Conservation (phyloP, 257 asterid genomes). For the Ilex asprella region DNA sequence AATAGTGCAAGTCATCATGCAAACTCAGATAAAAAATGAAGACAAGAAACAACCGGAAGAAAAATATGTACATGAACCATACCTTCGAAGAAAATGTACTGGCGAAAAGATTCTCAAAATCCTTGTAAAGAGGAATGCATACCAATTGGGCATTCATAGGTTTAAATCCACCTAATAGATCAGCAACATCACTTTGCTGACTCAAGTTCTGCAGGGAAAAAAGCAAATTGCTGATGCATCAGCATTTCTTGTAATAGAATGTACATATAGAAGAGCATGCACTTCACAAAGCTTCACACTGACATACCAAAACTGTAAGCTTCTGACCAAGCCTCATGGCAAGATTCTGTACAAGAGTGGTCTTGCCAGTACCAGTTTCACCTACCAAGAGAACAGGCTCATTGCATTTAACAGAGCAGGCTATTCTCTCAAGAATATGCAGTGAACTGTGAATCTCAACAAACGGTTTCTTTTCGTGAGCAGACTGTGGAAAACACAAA, state of each 20-base stretch:
- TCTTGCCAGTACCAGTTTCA: constrained; percentile 98
- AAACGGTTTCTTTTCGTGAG: constrained; percentile 52
- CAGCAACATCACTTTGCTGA: constrained; percentile 94
- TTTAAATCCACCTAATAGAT: constrained; percentile 84
- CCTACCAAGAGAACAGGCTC: constrained; percentile 98
- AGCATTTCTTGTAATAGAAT: not conserved
- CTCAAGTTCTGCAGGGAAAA: constrained; percentile 69
- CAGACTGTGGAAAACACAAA: constrained; percentile 29
- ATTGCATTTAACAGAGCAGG: constrained; percentile 68
- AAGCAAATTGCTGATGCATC: constrained; percentile 9
- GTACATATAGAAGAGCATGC: not conserved
- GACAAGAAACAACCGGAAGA: constrained; percentile 3
- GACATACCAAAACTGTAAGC: constrained; percentile 86
- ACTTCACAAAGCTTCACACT: constrained; percentile 1
- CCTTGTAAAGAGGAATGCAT: constrained; percentile 69
- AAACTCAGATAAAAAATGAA: not conserved
- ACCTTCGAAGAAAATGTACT: constrained; percentile 68
- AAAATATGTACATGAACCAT: constrained; percentile 5
- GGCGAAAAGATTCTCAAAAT: constrained; percentile 57
- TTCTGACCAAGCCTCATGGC: constrained; percentile 71
- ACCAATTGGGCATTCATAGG: constrained; percentile 78
- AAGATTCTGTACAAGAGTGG: constrained; percentile 89
- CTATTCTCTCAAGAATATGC: constrained; percentile 84
- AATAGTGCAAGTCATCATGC: constrained; percentile 9
- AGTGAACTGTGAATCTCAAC: constrained; percentile 71